Evolutionary conservation across 805 yeast species (phyloP), one percentile per base, ranked within the genome.

Genomic region (Candida ponderosae): DNA sequence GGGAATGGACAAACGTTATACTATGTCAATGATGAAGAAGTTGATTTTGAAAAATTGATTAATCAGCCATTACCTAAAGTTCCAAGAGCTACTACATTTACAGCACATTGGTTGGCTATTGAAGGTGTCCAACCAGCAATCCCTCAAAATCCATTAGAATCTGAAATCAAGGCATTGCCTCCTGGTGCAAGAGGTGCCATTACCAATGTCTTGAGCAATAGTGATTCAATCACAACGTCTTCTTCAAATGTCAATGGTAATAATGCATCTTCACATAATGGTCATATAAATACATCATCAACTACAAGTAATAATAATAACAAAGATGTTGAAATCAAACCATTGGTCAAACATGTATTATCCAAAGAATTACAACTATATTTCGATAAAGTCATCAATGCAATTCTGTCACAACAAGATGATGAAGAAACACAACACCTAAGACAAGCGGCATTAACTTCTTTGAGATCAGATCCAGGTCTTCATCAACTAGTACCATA

Each of bases 101-200:
- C 97, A 0, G 95, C 97, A 6, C 95, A 84, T 57, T 90, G 98
- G 97, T 68, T 94, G 24, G 97, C 98, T 0, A 85, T 93, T 37
- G 99, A 93, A 60, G 99, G 99, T 40, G 95, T 93, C 8, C 99
- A 93, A 56, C 98, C 99, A 1, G 81, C 93, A 24, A 90, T 93
- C 38, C 95, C 97, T 2, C 98, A 94, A 61, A 93, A 93, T 62
- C 99, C 99, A 18, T 57, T 65, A 16, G 72, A 81, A 35, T 70
- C 77, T 35, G 97, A 89, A 48, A 80, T 90, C 43, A 78, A 79
- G 54, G 73, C 76, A 26, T 63, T 86, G 39, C 84, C 95, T 16
- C 87, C 95, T 5, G 68, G 77, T 21, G 70, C 79, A 31, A 72
- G 96, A 48, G 97, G 97, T 29, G 87, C 96, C 3, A 83, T 79